Conservation (phyloP, 2,329 filamentous ascomycete species). For the Fusarium kyushuense region DNA sequence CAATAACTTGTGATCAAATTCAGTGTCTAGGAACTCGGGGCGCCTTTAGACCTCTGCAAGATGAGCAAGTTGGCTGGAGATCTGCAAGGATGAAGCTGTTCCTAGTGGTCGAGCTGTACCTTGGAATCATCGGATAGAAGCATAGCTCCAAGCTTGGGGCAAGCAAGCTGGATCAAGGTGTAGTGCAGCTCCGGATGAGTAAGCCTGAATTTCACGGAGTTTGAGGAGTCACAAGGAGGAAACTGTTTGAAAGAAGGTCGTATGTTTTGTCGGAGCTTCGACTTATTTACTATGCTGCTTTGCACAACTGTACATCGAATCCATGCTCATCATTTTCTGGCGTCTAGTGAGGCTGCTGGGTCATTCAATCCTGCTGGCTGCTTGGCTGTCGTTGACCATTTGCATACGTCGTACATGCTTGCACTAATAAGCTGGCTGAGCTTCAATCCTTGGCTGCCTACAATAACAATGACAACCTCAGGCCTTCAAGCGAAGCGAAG, state of each 20-base stretch:
- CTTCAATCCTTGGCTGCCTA: neutral
- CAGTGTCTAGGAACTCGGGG: neutral
- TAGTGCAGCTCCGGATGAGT: neutral
- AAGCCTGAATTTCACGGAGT: neutral
- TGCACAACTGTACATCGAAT: neutral
- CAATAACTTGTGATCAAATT: neutral
- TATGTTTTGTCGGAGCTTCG: neutral
- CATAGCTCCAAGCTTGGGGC: no score
- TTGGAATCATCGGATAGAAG: neutral
- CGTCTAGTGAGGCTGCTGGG: neutral
- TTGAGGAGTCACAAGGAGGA: neutral
- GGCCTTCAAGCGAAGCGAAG: neutral
- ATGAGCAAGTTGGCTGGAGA: neutral
- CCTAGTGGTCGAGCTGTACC: neutral
- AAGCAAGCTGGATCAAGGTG: conserved; percentile 3
- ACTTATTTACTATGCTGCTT: neutral
- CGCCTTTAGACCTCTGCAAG: neutral
- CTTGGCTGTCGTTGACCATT: neutral
- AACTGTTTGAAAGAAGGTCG: neutral
- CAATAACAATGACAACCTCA: neutral
- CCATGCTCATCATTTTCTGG: neutral
- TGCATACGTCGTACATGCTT: neutral
- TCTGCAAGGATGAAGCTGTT: neutral
- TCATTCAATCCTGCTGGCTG: neutral
- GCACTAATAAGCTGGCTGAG: neutral